phyloP scores from a whole-genome alignment of 139 green algal species.

The Chlorella sp. region DNA sequence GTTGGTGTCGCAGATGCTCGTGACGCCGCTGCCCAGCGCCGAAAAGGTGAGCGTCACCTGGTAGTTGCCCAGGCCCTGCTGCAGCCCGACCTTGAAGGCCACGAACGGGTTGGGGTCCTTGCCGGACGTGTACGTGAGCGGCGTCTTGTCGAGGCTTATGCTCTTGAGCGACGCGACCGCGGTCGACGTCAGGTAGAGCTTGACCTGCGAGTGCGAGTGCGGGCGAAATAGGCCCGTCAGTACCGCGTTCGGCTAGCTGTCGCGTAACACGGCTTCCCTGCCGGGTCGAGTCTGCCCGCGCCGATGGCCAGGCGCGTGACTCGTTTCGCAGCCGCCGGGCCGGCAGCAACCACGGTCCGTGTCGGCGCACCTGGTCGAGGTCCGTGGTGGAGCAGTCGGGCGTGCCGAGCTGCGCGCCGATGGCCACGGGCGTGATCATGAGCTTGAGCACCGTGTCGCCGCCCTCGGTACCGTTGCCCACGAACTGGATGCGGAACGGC shows the following conservation, averaged over 20 bases:
- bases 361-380: not conserved
- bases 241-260: not conserved
- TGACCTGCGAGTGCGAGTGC: not conserved
- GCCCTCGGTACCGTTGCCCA: not conserved
- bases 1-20: not conserved
- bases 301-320: not conserved
- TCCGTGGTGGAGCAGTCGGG: not conserved
- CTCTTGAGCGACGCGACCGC: too few relatives aligned
- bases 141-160: too few relatives aligned
- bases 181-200: not conserved
- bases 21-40: not conserved
- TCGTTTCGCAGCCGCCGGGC: not conserved
- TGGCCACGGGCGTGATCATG: not conserved
- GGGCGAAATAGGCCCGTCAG: not conserved
- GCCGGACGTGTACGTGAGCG: too few relatives aligned
- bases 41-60: not conserved
- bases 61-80: not conserved
- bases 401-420: not conserved
- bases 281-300: not conserved
- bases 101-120: not conserved
- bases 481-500: conserved; percentile 4
- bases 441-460: not conserved
- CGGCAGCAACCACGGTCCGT: not conserved
- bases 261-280: not conserved
- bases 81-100: not conserved